Conservation (phyloP, 2,329 filamentous ascomycete species). For the Cordyceps pruinosa region DNA sequence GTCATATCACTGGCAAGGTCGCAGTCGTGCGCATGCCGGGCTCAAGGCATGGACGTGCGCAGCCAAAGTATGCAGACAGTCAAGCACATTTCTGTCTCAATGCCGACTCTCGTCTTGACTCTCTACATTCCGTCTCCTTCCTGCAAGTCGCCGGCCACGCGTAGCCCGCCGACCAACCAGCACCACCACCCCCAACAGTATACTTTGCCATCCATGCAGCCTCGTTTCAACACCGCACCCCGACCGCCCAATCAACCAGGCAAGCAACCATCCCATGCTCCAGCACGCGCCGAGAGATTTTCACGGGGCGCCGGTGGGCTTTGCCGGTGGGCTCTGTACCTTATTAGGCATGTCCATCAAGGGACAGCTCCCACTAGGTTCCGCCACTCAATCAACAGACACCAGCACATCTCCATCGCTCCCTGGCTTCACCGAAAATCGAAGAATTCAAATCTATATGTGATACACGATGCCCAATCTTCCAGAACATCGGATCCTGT, state of each 20-base stretch:
- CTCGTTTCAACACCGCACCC: neutral
- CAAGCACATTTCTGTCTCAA: neutral
- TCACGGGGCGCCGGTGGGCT: neutral
- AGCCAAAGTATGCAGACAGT: neutral
- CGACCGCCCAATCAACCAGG: neutral
- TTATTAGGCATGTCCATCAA: too few relatives aligned
- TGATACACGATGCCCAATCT: too few relatives aligned
- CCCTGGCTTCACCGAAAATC: too few relatives aligned
- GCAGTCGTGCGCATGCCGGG: neutral
- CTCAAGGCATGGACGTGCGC: neutral
- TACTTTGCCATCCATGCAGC: too few relatives aligned
- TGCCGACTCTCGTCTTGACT: neutral
- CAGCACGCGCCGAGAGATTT: neutral
- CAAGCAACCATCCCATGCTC: neutral
- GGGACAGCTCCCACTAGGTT: too few relatives aligned
- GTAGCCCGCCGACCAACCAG: neutral
- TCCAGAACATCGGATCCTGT: too few relatives aligned
- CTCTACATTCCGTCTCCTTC: neutral
- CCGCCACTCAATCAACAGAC: too few relatives aligned
- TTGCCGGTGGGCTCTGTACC: too few relatives aligned
- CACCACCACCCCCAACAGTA: too few relatives aligned
- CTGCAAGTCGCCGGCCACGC: too few relatives aligned
- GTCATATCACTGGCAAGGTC: neutral
- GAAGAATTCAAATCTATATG: too few relatives aligned
- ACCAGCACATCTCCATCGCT: too few relatives aligned